Evolutionary conservation across 176 grass and related monocot species (phyloP), one percentile per base, ranked within the genome.

Genomic region (bread wheat (Triticum aestivum)): DNA sequence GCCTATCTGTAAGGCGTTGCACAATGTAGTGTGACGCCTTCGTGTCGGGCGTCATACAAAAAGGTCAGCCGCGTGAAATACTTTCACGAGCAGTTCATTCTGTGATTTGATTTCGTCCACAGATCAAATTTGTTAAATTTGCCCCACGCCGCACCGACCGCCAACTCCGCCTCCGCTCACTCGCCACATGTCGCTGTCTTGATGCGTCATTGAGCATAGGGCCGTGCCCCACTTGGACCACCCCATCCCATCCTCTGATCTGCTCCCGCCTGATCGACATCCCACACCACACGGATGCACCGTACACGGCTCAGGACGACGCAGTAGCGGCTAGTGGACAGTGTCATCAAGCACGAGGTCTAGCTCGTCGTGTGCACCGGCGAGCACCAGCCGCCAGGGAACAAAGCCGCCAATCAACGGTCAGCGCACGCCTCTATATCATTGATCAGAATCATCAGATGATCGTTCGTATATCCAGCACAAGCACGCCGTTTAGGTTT

Each of bases 211-310:
- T 77, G 47, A 8, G 5, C 74, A 0, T 34, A 13, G 6, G 72
- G 44, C 7, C 24, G 72, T 24, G 42, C 7, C 72, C 73, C 73
- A 52, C 4, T 24, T 2, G 44, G 73, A 75, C 73, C 73, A 51
- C 73, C 20, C 56, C 61, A n/a, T 23, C 45, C 26, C 45, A 75
- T 75, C 73, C 73, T 75, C 73, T 73, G 5, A 24, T n/a, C 38
- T 71, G 65, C 74, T 77, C 74, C 74, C 74, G 74, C 27, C 74
- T 18, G 47, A 77, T 77, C 47, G 47, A 77, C 74, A 34, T 77
- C 45, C 47, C 74, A 58, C 0, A 32, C 44, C 73, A 30, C 73
- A 75, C 73, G 44, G 2, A 75, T 44, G 44, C 38, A 4, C 11
- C 73, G 14, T 75, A 71, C 72, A 47, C 23, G 15, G 71, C 42